These are phyloP conservation scores for Lentinula detonsa DNA, from an alignment of 768 basidiomycete genomes.

Conservation along the genomic window DNA sequence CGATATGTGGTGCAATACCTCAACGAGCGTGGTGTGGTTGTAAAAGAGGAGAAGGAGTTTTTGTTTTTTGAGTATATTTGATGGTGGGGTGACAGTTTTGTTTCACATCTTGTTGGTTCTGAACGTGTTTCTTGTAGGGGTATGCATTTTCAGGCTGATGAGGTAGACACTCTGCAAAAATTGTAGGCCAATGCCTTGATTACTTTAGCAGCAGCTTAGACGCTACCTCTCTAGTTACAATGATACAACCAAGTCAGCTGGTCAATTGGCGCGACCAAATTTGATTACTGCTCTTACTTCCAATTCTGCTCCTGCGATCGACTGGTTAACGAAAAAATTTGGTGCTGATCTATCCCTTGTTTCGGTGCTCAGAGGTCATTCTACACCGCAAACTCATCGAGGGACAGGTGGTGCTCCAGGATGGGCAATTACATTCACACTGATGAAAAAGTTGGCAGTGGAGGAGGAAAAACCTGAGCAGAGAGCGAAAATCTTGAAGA, in stretches of 20 bases:
- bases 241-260: constrained; percentile 17
- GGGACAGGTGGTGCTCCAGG: constrained; percentile 17
- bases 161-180: too few species aligned
- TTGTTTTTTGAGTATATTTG: too few species aligned
- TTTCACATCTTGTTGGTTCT: too few species aligned
- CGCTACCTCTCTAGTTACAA: constrained; percentile 8
- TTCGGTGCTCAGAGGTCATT: constrained; percentile 8
- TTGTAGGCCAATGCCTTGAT: too few species aligned
- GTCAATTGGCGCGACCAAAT: constrained; percentile 13
- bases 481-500: constrained; percentile 15
- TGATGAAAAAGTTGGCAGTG: constrained; percentile 16
- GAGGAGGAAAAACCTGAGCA: not conserved
- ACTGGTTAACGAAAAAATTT: constrained; percentile 16
- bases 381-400: constrained; percentile 1
- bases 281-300: constrained; percentile 19
- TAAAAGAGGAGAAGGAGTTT: too few species aligned
- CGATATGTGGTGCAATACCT: too few species aligned
- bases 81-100: too few species aligned
- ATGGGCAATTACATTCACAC: constrained; percentile 18
- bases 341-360: constrained; percentile 20
- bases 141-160: too few species aligned
- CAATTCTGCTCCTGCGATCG: constrained; percentile 18
- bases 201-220: too few species aligned
- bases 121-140: too few species aligned
- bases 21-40: too few species aligned